Base-by-base conservation (phyloP, 371 early-diverging fungal genomes). In the Rhizopus microsporus region DNA sequence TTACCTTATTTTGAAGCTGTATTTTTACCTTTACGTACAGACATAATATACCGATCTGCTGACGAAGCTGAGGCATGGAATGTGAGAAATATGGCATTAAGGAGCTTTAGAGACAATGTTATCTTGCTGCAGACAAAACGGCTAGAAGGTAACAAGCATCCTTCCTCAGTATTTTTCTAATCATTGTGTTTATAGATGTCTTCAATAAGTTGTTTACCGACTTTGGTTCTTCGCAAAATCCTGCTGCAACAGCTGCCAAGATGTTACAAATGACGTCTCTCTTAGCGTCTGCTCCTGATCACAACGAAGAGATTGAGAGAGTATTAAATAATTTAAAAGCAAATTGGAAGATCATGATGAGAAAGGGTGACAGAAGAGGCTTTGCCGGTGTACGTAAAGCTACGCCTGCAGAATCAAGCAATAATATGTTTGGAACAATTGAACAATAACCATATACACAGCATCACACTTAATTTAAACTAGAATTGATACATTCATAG, bases 1-100 rank as follows among this genome's bases (percentile, higher is more conserved):
- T 69, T 93, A 39, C 95, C 93, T 53, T 92, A 88, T 54, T 80
- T 95, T 56, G 89, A 93, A 61, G 93, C 90, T 3, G 93, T 90
- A 9, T 93, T 94, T 60, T 74, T 93, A 4, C 95, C 95, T 3
- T 60, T 93, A 8, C 74, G 80, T 37, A 80, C 81, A 17, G 82
- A 83, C 40, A 72, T 85, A 8, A 63, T 67, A 5, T 79, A 75
- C 34, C 46, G 71, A 39, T 59, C 72, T 17, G 51, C 61, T 44
- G 74, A 76, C 31, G 77, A 69, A 59, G 81, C 70, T 10, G 80
- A 79, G 33, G 64, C 67, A 65, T 79, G 80, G 70, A 84, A 87
- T 67, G 82, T 91, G 0, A 68, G 90, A 32, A 83, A 70, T 33
- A 80, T 89, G 78, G 86, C 88, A 1, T 55, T 92, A 31, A 69